These are phyloP conservation scores for Chrysosporium queenslandicum DNA, from an alignment of 2,329 filamentous ascomycete species.

Conservation along the genomic window DNA sequence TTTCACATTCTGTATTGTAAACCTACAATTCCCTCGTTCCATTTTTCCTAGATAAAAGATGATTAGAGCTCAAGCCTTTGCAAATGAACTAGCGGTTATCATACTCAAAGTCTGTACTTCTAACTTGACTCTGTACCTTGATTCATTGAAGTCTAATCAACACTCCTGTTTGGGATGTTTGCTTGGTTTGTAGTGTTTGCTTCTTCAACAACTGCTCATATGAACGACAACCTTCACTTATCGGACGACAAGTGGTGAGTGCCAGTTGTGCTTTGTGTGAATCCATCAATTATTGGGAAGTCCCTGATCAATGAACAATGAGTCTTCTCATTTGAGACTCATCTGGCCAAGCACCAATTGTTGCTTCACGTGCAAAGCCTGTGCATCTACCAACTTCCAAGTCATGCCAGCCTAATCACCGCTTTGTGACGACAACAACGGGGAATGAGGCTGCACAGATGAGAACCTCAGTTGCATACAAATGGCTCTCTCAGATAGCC, in stretches of 20 bases:
- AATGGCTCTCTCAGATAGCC: neutral
- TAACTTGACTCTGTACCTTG: too few species aligned
- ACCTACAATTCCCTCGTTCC: conserved; percentile 6
- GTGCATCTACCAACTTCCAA: too few species aligned
- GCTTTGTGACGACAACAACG: neutral
- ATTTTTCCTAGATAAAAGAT: conserved; percentile 14
- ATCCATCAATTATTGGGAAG: too few species aligned
- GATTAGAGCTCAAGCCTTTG: conserved; percentile 1
- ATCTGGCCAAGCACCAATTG: too few species aligned
- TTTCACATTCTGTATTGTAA: conserved; percentile 4
- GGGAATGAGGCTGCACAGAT: neutral
- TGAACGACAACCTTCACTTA: neutral
- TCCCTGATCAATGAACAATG: too few species aligned
- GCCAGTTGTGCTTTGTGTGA: neutral
- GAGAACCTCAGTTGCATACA: neutral
- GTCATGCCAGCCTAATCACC: neutral
- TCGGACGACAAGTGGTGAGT: too few species aligned
- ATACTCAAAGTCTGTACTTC: too few species aligned
- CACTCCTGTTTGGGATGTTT: neutral
- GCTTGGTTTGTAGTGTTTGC: conserved; percentile 15
- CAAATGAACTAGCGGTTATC: too few species aligned
- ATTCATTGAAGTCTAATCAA: too few species aligned
- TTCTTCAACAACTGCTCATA: neutral
- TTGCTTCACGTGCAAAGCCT: neutral
- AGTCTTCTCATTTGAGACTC: too few species aligned